phyloP scores from a whole-genome alignment of 2,329 filamentous ascomycete genomes.

The Aspergillus sp. region DNA sequence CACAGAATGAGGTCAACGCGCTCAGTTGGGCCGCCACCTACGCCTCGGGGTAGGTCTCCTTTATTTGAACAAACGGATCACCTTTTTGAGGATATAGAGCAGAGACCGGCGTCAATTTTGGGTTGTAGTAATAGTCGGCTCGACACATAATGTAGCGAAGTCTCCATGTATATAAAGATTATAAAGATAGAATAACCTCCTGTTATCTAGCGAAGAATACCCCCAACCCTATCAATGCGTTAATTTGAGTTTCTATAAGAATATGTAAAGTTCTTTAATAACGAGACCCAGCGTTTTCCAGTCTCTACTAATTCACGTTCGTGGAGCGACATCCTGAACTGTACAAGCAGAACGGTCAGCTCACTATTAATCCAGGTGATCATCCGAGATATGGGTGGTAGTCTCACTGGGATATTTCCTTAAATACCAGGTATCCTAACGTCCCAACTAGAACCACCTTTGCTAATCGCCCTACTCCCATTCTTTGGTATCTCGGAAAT shows the following conservation, averaged over 20 bases:
- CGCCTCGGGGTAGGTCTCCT: conserved; percentile 20
- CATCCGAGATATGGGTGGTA: no score
- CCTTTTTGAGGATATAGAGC: conserved; percentile 12
- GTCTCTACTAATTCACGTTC: background rate
- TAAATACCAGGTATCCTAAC: background rate
- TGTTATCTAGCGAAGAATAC: background rate
- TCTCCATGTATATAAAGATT: background rate
- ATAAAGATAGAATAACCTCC: background rate
- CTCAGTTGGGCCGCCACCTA: conserved; percentile 27
- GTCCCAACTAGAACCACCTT: background rate
- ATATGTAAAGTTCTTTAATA: background rate
- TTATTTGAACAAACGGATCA: conserved; percentile 18
- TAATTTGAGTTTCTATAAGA: background rate
- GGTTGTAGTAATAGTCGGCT: background rate
- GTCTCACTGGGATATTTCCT: background rate
- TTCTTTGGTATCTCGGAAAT: background rate
- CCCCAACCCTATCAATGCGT: background rate
- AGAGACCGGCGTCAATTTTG: conserved; percentile 4
- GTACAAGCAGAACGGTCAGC: no score
- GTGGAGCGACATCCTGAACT: background rate
- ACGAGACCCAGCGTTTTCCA: no score
- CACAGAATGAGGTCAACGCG: conserved; percentile 37
- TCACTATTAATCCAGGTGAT: no score
- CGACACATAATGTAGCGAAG: background rate
- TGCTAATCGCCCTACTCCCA: background rate